Evolutionary conservation across 331 rosid genomes (phyloP).

Genomic region (Quercus tomentella): DNA sequence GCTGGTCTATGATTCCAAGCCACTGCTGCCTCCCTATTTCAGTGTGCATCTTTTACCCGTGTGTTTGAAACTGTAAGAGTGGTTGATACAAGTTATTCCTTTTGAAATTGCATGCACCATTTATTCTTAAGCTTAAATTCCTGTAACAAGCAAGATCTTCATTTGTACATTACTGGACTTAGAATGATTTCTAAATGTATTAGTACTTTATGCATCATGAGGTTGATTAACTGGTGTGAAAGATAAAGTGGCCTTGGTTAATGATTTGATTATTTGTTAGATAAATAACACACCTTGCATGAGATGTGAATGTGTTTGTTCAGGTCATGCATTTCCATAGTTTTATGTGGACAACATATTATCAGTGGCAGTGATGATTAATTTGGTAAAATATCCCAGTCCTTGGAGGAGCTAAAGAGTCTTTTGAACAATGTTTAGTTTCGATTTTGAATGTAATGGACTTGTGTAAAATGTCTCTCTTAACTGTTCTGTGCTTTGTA

Average conservation of each 20-base stretch:
- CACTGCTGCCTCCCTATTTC: background rate
- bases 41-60: background rate
- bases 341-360: background rate
- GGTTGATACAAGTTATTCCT: background rate
- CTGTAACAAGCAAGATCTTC: background rate
- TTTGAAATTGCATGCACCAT: background rate
- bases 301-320: background rate
- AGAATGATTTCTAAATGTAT: background rate
- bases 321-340: background rate
- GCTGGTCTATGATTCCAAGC: background rate
- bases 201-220: background rate
- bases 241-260: background rate
- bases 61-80: background rate
- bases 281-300: background rate
- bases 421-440: conserved; percentile 13
- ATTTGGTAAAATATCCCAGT: conserved; percentile 10
- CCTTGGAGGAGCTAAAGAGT: conserved; percentile 38
- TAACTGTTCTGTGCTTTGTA: conserved; percentile 42
- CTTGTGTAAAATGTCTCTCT: conserved; percentile 41
- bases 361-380: background rate
- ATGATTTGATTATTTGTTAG: background rate
- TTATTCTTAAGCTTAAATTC: background rate
- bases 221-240: background rate
- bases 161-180: background rate
- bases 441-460: conserved; percentile 33